Base-by-base conservation (phyloP, 2,329 filamentous ascomycete species). In the Neobulgaria alba region DNA sequence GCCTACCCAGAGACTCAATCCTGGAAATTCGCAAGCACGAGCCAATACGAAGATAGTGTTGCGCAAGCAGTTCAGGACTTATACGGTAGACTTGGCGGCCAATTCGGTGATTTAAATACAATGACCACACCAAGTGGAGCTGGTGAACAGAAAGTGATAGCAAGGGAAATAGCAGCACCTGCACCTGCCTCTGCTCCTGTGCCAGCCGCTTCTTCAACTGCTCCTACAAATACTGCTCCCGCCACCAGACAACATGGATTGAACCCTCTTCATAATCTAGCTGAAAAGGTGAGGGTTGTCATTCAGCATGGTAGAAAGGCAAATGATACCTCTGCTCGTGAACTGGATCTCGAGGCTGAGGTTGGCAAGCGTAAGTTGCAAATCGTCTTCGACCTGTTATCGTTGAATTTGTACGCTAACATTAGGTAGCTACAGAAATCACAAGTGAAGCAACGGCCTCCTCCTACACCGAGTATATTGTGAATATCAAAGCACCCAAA, bases 1-100 rank as follows among this genome's bases (percentile, higher is more conserved):
- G 79, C 77, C 0, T 93, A 93, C 56, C 68, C 77, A 0, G 85
- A 90, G 50, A 73, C 78, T 21, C 46, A 51, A 21, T 36, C 35
- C 19, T 55, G 50, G 53, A 39, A 39, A 10, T 54, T 49, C 19
- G 15, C 17, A 5, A 49, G 30, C 9, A 19, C 36, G 3, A 30
- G 36, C 4, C 40, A 47, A 2, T 56, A 56, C 42, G 34, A 48
- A 30, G 41, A 38, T 10, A 46, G 32, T 36, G 39, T 56, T 30
- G 20, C 38, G 16, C 34, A 35, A 16, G 34, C 42, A 1, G 42
- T 52, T 2, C 47, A 53, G 16, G 38, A 41, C 12, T 30, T 53
- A 4, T 54, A 54, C 31, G 49, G 50, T 2, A 47, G 49, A 5
- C 43, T 49, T n/a, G 18, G 42, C 20, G 39, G 29, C 31, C 21